Conservation (phyloP, 176 grass and related monocot genomes). For the Aegilops speltoides region DNA sequence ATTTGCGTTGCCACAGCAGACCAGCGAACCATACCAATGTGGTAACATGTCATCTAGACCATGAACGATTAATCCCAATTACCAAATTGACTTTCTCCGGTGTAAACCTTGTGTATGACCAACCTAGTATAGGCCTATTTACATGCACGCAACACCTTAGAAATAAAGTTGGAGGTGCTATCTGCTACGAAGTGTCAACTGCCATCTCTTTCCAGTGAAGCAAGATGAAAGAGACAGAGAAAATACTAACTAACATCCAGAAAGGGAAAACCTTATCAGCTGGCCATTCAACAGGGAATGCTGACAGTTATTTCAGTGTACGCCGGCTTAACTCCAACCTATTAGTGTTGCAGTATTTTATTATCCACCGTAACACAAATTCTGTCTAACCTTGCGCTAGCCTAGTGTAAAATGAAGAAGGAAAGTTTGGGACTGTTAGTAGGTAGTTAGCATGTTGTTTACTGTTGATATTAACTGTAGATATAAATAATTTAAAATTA, state of each 20-base stretch:
- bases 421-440: too few relatives aligned
- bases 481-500: too few relatives aligned
- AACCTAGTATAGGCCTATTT: neutral
- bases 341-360: neutral
- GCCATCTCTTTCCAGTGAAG: neutral
- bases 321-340: neutral
- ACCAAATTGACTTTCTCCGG: neutral
- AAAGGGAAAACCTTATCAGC: neutral
- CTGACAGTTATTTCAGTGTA: conserved; percentile 5
- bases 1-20: neutral
- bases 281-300: neutral
- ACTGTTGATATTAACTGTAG: too few relatives aligned
- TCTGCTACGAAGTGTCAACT: neutral
- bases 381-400: neutral
- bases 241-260: neutral
- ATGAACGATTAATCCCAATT: neutral
- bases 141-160: neutral
- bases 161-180: neutral
- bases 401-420: too few relatives aligned
- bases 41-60: neutral
- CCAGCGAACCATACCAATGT: neutral
- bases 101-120: neutral
- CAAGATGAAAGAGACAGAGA: neutral
- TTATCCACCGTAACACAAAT: neutral
- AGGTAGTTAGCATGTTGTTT: too few relatives aligned